phyloP scores from a whole-genome alignment of 2,329 filamentous ascomycete genomes.

The Aspergillus sp. region DNA sequence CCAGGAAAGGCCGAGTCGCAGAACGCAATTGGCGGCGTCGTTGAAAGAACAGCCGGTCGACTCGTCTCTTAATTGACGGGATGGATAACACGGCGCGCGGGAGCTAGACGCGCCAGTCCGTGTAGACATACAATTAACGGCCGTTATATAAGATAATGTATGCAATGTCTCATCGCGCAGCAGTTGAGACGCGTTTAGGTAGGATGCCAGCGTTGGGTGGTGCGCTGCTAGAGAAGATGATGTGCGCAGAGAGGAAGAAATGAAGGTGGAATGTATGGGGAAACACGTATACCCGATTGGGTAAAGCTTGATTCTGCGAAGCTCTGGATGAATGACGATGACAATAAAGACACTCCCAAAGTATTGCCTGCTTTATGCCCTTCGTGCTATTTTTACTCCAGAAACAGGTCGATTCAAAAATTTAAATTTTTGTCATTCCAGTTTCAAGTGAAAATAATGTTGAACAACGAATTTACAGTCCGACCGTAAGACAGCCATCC shows the following conservation, averaged over 20 bases:
- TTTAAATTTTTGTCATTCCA: not conserved
- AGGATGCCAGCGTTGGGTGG: not conserved
- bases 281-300: conserved; percentile 11
- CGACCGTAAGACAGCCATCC: conserved; percentile 4
- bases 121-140: not conserved
- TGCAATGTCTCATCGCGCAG: not conserved
- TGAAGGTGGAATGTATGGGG: not conserved
- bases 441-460: not conserved
- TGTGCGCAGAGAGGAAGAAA: not conserved
- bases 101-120: not conserved
- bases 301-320: conserved; percentile 5
- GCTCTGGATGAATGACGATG: not conserved
- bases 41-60: not conserved
- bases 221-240: not conserved
- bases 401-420: not conserved
- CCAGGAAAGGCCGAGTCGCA: not conserved
- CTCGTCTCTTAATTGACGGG: not conserved
- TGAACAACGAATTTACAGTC: conserved; percentile 4
- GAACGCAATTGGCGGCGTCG: not conserved
- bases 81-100: not conserved
- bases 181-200: not conserved
- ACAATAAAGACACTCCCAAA: not conserved
- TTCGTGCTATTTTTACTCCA: conserved; percentile 8
- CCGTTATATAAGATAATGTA: not conserved
- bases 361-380: not conserved